Base-by-base conservation (phyloP, 2,329 filamentous ascomycete genomes). In the Fusarium verrucosum region DNA sequence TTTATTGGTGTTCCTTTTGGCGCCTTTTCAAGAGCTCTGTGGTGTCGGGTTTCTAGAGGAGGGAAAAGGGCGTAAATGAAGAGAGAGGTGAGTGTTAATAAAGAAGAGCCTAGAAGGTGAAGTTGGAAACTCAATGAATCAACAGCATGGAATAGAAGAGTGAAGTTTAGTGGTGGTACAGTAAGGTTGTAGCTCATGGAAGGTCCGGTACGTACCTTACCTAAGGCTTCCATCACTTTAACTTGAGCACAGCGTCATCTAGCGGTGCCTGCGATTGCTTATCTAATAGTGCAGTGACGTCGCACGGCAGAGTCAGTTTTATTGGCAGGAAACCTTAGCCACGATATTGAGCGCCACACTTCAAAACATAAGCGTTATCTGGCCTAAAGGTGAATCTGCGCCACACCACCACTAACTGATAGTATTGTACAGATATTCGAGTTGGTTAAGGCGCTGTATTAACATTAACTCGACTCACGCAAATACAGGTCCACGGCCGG, bases 241-340 rank as follows among this genome's bases (percentile, higher is more conserved):
- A 33, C 40, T 35, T 19, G 26, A 55, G 56, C 51, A 63, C 60
- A 72, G 66, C 72, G 72, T 73, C 72, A 73, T 74, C 65, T 61
- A 59, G 62, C 60, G 69, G 58, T 73, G 70, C 70, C 70, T 73
- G 63, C 50, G 50, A 43, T 35, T 49, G 46, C 46, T 66, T 67
- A 65, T 38, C 53, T 60, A 66, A 67, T 49, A 19, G 17, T 32
- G 6, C 35, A 64, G 63, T 66, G 63, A 66, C 63, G 63, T 66
- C 58, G 63, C 41, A 67, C 53, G 30, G 45, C 57, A 66, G n/a
- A n/a, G 53, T 52, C 35, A 46, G 14, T 36, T 36, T 25, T n/a
- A n/a, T n/a, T 45, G 26, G 23, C 16, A 52, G 43, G 17, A 23
- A n/a, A 4, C 22, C 41, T 37, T 28, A 57, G 62, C 62, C 62